A percentile compares a stretch with the other conserved stretches of the same genome.
These are phyloP conservation scores for Boletus sp. DNA, from an alignment of 768 basidiomycete species.

Conservation along the genomic window DNA sequence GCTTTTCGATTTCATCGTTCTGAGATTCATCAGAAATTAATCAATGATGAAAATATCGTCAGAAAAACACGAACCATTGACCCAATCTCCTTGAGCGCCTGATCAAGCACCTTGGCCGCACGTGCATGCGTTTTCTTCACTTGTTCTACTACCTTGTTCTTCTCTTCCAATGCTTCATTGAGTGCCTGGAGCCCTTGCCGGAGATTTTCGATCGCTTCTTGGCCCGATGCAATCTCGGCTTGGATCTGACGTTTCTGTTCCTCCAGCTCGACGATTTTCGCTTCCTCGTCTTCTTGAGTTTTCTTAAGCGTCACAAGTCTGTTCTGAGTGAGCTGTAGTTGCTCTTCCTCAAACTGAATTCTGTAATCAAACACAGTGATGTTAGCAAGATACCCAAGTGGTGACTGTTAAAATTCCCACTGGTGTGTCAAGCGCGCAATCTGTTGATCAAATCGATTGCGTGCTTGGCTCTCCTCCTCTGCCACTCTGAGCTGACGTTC, in stretches of 20 bases:
- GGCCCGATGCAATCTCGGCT: conserved; percentile 58
- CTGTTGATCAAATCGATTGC: conserved; percentile 81
- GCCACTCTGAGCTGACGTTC: conserved; percentile 86
- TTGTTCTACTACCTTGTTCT: conserved; percentile 70
- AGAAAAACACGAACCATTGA: conserved; percentile 51
- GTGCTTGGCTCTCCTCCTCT: conserved; percentile 82
- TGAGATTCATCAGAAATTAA: conserved; percentile 23
- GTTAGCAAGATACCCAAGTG: conserved; percentile 1
- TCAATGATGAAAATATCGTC: conserved; percentile 21
- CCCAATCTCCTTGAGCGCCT: conserved; percentile 88
- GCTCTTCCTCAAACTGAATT: conserved; percentile 77
- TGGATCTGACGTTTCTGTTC: conserved; percentile 53
- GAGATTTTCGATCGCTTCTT: conserved; percentile 53
- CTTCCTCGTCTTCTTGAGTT: conserved; percentile 51
- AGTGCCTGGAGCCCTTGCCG: conserved; percentile 60
- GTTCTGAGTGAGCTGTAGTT: conserved; percentile 60
- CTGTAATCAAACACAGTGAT: conserved; percentile 37
- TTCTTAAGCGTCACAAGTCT: conserved; percentile 57
- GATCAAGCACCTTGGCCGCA: conserved; percentile 76
- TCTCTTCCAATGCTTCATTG: conserved; percentile 68
- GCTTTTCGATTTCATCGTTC: conserved; percentile 91
- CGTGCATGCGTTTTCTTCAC: conserved; percentile 69
- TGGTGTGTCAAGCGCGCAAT: conserved; percentile 84
- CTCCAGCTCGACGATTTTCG: conserved; percentile 52
- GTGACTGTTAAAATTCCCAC: conserved; percentile 42